Percentiles rank a stretch among this genome's conserved stretches.
Conservation (phyloP, 768 basidiomycete species). For the Auricularia sp. region DNA sequence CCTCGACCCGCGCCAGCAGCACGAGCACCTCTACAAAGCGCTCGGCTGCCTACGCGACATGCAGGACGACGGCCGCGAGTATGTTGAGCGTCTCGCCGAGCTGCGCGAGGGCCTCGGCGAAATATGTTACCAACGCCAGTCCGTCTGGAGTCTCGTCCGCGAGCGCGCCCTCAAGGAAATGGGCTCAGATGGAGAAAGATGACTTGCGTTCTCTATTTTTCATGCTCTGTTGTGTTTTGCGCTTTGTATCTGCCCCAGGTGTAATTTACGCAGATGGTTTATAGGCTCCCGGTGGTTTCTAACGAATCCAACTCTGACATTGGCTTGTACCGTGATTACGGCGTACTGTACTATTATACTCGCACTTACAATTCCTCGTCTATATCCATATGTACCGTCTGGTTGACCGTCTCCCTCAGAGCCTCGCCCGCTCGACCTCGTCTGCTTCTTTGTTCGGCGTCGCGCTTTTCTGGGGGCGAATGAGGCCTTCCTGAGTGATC, state of each 20-base stretch:
- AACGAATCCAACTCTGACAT: too few species aligned
- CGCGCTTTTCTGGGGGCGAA: background rate
- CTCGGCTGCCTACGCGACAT: conserved; percentile 65
- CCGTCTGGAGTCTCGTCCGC: conserved; percentile 69
- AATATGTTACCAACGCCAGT: conserved; percentile 56
- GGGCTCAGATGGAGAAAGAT: conserved; percentile 1
- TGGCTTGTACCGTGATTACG: too few species aligned
- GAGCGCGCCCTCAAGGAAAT: conserved; percentile 65
- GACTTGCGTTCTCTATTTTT: background rate
- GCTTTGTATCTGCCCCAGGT: background rate
- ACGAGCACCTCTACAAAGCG: conserved; percentile 64
- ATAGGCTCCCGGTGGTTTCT: background rate
- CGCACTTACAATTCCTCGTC: too few species aligned
- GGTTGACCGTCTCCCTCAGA: background rate
- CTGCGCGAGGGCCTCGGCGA: conserved; percentile 75
- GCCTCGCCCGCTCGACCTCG: background rate
- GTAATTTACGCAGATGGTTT: background rate
- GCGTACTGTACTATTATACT: too few species aligned
- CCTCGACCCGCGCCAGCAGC: conserved; percentile 55
- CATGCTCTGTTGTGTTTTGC: background rate
- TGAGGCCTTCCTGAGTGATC: conserved; percentile 60
- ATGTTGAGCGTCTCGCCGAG: conserved; percentile 74
- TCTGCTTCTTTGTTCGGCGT: background rate
- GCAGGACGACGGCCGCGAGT: conserved; percentile 80
- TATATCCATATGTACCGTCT: too few species aligned